phyloP scores from a whole-genome alignment of 148 eudicot species.

The Diospyros lotus region DNA sequence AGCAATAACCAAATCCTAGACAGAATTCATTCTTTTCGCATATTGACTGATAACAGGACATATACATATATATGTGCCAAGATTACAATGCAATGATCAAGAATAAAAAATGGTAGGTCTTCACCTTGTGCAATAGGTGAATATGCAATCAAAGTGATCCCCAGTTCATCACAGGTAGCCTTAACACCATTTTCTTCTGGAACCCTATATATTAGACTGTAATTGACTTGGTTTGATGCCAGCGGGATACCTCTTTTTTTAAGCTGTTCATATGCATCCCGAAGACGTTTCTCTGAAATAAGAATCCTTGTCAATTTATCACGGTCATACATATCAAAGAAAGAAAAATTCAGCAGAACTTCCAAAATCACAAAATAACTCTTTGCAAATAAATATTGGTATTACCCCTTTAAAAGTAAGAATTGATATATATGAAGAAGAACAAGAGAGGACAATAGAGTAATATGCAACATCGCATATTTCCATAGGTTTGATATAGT shows the following conservation, averaged over 20 bases:
- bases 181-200: conserved; percentile 97
- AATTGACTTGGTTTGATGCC: conserved; percentile 98
- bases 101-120: not conserved
- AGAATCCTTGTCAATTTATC: conserved; percentile 5
- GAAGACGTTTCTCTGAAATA: conserved; percentile 75
- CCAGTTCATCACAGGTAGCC: conserved; percentile 94
- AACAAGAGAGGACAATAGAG: not conserved
- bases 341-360: not conserved
- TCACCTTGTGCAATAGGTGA: conserved; percentile 96
- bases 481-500: not conserved
- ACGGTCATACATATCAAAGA: not conserved
- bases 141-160: conserved; percentile 87
- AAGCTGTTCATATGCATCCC: conserved; percentile 69
- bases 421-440: not conserved
- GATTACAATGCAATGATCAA: not conserved
- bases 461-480: not conserved
- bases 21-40: not conserved
- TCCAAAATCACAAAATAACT: not conserved
- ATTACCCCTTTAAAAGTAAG: not conserved
- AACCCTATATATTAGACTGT: conserved; percentile 84
- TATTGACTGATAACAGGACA: not conserved
- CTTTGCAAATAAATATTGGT: not conserved
- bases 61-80: not conserved
- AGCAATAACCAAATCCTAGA: not conserved
- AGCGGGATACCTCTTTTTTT: conserved; percentile 81